phyloP scores from a whole-genome alignment of 202 grass and related monocot species.

The Setaria viridis region DNA sequence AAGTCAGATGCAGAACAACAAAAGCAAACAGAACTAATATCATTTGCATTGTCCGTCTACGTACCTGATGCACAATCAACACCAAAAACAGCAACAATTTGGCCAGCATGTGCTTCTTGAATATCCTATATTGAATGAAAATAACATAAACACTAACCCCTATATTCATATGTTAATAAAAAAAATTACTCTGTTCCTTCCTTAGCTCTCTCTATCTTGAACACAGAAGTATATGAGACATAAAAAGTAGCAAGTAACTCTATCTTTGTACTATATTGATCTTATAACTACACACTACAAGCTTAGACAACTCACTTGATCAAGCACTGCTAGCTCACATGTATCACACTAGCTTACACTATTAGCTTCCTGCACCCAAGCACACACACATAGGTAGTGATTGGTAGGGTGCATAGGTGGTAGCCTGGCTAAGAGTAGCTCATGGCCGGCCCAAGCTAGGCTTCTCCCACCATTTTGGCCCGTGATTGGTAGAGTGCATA shows the following conservation, averaged over 20 bases:
- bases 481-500: no score
- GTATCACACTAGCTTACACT: neutral
- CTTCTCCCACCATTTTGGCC: no score
- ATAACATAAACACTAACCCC: constrained; percentile 28
- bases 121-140: constrained; percentile 76
- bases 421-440: no score
- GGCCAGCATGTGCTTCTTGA: constrained; percentile 96
- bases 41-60: neutral
- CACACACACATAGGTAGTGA: neutral
- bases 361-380: neutral
- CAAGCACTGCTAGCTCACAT: neutral
- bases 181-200: neutral
- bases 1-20: constrained; percentile 33
- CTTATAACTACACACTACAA: neutral
- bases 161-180: constrained; percentile 1
- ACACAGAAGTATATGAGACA: neutral
- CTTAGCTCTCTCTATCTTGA: neutral
- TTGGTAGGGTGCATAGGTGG: no score
- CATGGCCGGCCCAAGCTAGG: no score
- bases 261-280: neutral
- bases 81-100: constrained; percentile 99
- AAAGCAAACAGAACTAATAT: constrained; percentile 25
- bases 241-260: neutral
- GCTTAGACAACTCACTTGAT: neutral
- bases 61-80: constrained; percentile 94